Evolutionary conservation across 192 early-diverging fungal species (phyloP), one percentile per base, ranked within the genome.

Genomic region (Spinellus fusiger): DNA sequence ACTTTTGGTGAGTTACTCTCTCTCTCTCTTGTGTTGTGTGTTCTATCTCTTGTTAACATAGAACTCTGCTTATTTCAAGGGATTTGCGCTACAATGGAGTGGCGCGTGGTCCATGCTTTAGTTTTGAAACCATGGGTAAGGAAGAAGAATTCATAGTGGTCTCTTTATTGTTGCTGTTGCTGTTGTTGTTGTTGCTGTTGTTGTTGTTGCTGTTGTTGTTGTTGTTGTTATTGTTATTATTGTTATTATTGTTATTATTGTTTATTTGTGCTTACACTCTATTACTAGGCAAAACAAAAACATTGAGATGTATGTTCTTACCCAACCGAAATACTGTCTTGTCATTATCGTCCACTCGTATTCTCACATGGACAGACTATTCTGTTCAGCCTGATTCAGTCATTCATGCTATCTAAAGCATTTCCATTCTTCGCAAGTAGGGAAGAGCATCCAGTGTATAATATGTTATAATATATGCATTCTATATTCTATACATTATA

Each of bases 281-380:
- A 37, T 13, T 37, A 44, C 3, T 12, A 54, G 58, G 40, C 10
- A 49, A 31, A 49, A n/a, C 58, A 31, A 26, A 40, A n/a, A 49
- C 22, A 22, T 16, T 49, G 7, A 20, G 28, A 22, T 49, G 29
- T 2, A 18, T 48, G n/a, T 59, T 59, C 34, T n/a, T 59, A 32
- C 58, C 58, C 0, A 23, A 49, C 2, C 58, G 25, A 0, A 26
- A 59, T 49, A 34, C 47, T n/a, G n/a, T 59, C 4, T 22, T 49
- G 2, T 31, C 58, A 20, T 25, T 29, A 2, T 20, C 58, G 28
- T 59, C 58, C 12, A 48, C 58, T 1, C 44, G 46, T 1, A 29
- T 12, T 27, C 15, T 59, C 8, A 59, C 27, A 20, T 59, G 58
- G 58, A 47, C 31, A 13, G 58, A 59, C 34, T 59, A 59, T 59